Base-by-base conservation (phyloP, 2,329 filamentous ascomycete species). In the Helicocarpus griseus region DNA sequence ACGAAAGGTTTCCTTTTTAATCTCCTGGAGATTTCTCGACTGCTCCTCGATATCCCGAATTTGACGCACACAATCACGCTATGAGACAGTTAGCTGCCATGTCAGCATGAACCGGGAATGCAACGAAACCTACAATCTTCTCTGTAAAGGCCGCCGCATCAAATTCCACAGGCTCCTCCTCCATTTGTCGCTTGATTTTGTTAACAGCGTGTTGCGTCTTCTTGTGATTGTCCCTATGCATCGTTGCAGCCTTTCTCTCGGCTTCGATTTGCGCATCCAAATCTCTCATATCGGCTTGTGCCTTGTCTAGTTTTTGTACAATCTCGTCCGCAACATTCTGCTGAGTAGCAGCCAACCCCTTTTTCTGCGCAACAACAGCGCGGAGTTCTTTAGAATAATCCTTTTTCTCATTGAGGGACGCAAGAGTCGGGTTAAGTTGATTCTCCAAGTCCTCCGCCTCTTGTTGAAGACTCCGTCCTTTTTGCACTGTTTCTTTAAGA, bases 91-190 rank as follows among this genome's bases (percentile, higher is more conserved):
- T 43, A 61, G 64, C 69, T 51, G 66, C 59, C 51, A 45, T 38
- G 24, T 13, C 39, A 44, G 40, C 36, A 43, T 36, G 19, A n/a
- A 26, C 31, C 1, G 19, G 5, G 11, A 11, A 45, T 24, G n/a
- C 11, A 48, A 22, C 3, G 5, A 43, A 26, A 24, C 83, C 68
- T 69, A 87, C 85, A 66, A 89, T 84, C 56, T 80, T 80, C 49
- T 81, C 78, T 57, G 91, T 93, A 71, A 82, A 90, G 4, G 80
- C 80, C 4, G 77, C 73, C 8, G 80, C 68, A 62, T 93, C 82
- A 61, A 93, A 89, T 5, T 83, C 77, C 0, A 77, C 73, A 0
- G 85, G 82, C 11, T 76, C 75, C 40, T 83, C 78, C 52, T 82
- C 78, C 57, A 82, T 68, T 54, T 80, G 77, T 4, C 77, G 81